Percentiles rank a stretch among this genome's conserved stretches.
These are phyloP conservation scores for Nicotiana tomentosiformis DNA, from an alignment of 257 asterid genomes.

Conservation along the genomic window DNA sequence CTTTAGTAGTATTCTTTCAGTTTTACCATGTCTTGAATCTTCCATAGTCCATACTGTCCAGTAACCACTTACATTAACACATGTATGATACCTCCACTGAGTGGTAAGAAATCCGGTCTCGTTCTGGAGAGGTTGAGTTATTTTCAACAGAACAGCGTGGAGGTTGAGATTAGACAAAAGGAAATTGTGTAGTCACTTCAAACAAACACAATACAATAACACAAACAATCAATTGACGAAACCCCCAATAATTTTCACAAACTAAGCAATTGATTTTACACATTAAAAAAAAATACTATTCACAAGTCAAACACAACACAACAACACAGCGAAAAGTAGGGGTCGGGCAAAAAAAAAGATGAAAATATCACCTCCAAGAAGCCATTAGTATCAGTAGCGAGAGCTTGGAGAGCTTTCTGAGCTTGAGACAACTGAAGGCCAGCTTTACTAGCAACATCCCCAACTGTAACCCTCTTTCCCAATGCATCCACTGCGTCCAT, in stretches of 20 bases:
- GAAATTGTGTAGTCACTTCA: background rate
- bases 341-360: background rate
- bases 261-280: background rate
- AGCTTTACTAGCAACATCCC: slow-evolving; percentile 93
- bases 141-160: background rate
- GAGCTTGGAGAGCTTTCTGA: slow-evolving; percentile 93
- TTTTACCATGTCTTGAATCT: background rate
- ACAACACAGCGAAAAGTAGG: too few relatives aligned
- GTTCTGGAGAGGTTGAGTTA: background rate
- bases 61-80: background rate
- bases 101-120: background rate
- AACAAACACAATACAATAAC: background rate
- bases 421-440: slow-evolving; percentile 82
- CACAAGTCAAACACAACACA: background rate
- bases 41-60: background rate
- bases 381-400: slow-evolving; percentile 87
- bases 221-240: background rate
- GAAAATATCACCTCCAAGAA: slow-evolving; percentile 66
- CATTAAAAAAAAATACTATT: background rate
- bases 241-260: background rate
- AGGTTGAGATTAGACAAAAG: background rate
- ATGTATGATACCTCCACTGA: background rate
- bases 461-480: slow-evolving; percentile 85
- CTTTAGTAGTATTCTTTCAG: background rate
- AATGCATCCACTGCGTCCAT: slow-evolving; percentile 82